phyloP scores from a whole-genome alignment of 2,329 filamentous ascomycete species.

The Coleophoma crateriformis region DNA sequence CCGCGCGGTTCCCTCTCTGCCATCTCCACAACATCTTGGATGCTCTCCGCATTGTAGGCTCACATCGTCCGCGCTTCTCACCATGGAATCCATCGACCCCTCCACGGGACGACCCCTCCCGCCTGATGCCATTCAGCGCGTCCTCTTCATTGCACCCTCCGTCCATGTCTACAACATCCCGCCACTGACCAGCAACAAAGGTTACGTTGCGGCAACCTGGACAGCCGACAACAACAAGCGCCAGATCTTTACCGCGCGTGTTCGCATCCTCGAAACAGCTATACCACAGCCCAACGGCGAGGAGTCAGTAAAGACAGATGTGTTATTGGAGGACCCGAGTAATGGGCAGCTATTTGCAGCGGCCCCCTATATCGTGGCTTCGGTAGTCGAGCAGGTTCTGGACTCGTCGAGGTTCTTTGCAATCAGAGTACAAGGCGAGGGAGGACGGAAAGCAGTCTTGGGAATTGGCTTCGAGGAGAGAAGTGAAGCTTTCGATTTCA shows the following conservation, averaged over 20 bases:
- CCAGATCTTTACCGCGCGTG: constrained; percentile 79
- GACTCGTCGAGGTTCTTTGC: constrained; percentile 48
- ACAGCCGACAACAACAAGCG: constrained; percentile 61
- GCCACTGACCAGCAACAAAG: constrained; percentile 69
- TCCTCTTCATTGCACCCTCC: constrained; percentile 69
- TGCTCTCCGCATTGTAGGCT: neutral
- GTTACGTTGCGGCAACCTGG: constrained; percentile 74
- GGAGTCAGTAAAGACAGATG: constrained; percentile 63
- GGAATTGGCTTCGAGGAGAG: constrained; percentile 87
- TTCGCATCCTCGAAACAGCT: constrained; percentile 74
- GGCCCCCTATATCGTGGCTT: constrained; percentile 64
- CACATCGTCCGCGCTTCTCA: neutral
- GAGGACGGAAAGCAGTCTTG: constrained; percentile 70
- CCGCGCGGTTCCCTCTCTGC: neutral
- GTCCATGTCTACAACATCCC: constrained; percentile 89
- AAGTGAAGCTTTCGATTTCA: constrained; percentile 80
- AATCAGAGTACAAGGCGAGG: constrained; percentile 56
- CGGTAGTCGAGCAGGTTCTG: constrained; percentile 65
- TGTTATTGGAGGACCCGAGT: constrained; percentile 72
- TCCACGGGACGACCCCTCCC: constrained; percentile 64
- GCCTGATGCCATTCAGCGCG: constrained; percentile 73
- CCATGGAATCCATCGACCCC: constrained; percentile 51
- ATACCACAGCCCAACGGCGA: constrained; percentile 33
- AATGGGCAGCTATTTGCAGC: constrained; percentile 77
- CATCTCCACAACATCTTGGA: neutral